Evolutionary conservation across 306 rosid genomes (phyloP).

Genomic region (Erythrophleum fordii): DNA sequence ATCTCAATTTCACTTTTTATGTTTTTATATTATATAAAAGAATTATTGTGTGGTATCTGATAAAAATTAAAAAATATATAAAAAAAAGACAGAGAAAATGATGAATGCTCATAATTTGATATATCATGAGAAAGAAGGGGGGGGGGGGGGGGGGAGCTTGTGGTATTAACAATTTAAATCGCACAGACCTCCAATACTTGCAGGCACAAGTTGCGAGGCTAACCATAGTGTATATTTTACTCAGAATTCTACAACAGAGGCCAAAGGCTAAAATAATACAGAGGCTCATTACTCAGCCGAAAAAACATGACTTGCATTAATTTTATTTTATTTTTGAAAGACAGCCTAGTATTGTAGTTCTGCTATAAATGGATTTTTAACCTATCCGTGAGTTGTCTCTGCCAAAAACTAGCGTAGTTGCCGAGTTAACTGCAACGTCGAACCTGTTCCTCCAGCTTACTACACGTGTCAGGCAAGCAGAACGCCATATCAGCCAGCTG

Average conservation of each 20-base stretch:
- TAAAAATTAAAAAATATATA: not conserved
- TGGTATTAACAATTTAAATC: slow-evolving; percentile 17
- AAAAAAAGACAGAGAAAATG: not conserved
- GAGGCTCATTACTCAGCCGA: slow-evolving; percentile 16
- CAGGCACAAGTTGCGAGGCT: not conserved
- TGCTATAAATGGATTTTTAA: slow-evolving; percentile 35
- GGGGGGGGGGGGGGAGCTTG: too few species aligned
- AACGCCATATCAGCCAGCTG: slow-evolving; percentile 95
- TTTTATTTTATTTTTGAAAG: not conserved
- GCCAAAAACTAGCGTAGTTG: slow-evolving; percentile 89
- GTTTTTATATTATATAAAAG: too few species aligned
- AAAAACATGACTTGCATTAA: not conserved
- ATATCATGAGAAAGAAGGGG: too few species aligned
- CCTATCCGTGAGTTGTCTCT: slow-evolving; percentile 90
- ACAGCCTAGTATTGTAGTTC: not conserved
- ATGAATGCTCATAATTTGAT: not conserved
- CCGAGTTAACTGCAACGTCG: slow-evolving; percentile 94
- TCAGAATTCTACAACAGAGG: slow-evolving; percentile 9
- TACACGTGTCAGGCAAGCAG: slow-evolving; percentile 91
- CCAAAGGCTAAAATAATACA: slow-evolving; percentile 21
- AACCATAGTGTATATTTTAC: not conserved
- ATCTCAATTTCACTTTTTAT: too few species aligned
- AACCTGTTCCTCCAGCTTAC: slow-evolving; percentile 98
- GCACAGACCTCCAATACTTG: not conserved
- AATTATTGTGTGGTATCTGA: not conserved